A percentile compares a stretch with the other conserved stretches of the same genome.
Evolutionary conservation across 768 basidiomycete species (phyloP).

Genomic region (Tulasnella sp.): DNA sequence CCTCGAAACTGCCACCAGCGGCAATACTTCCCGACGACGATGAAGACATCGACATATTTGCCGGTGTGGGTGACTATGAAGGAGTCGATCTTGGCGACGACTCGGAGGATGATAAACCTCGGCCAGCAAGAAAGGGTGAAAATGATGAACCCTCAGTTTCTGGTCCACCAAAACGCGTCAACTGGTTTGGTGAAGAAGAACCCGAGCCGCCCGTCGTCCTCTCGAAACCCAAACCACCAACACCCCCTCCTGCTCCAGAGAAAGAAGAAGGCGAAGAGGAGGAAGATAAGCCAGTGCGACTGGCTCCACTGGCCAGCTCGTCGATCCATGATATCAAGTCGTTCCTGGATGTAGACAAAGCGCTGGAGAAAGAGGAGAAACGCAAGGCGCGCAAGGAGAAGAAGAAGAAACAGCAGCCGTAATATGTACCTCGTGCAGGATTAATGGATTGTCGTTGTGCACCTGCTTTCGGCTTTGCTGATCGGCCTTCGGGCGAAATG

Average conservation of each 20-base stretch:
- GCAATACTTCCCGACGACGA: slow-evolving; percentile 49
- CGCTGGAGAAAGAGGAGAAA: slow-evolving; percentile 65
- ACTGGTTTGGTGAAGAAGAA: slow-evolving; percentile 29
- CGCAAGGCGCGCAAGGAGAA: slow-evolving; percentile 77
- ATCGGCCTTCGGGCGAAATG: slow-evolving; percentile 9
- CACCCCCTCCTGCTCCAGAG: slow-evolving; percentile 8
- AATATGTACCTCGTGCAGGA: too few relatives aligned
- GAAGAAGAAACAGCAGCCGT: slow-evolving; percentile 45
- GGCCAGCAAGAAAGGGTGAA: slow-evolving; percentile 38
- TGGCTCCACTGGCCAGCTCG: slow-evolving; percentile 79
- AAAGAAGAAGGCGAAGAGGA: slow-evolving; percentile 48
- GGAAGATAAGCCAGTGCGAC: slow-evolving; percentile 54
- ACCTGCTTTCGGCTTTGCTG: not conserved
- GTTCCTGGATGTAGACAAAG: slow-evolving; percentile 76
- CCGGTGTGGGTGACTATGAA: slow-evolving; percentile 80
- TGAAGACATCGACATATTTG: slow-evolving; percentile 81
- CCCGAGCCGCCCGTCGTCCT: slow-evolving; percentile 15
- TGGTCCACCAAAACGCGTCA: slow-evolving; percentile 3
- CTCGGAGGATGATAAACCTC: slow-evolving; percentile 47
- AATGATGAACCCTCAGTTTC: slow-evolving; percentile 47
- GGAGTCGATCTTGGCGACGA: slow-evolving; percentile 63
- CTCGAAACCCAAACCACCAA: not conserved
- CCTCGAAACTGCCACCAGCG: slow-evolving; percentile 6
- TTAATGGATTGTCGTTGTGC: too few relatives aligned
- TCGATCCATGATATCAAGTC: slow-evolving; percentile 81